phyloP scores from a whole-genome alignment of 805 yeast genomes.

The Saturnispora kantuleensis region DNA sequence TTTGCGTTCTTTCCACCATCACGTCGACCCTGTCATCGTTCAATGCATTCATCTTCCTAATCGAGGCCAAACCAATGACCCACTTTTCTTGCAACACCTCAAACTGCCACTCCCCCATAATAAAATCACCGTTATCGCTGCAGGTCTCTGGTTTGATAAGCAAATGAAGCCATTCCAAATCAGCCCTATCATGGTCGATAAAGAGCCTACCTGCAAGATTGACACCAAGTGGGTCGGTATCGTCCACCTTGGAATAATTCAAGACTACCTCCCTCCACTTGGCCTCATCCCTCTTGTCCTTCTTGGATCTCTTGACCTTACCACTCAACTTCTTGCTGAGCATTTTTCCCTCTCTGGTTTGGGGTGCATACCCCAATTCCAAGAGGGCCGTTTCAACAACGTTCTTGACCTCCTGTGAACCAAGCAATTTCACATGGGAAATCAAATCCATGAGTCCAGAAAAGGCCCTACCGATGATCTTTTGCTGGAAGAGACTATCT shows the following conservation, averaged over 20 bases:
- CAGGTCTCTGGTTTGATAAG: constrained; percentile 5
- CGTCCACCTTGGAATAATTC: constrained; percentile 33
- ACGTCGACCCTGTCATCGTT: not conserved
- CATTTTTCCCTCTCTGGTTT: constrained; percentile 3
- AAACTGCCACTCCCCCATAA: constrained; percentile 10
- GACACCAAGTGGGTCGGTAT: constrained; percentile 53
- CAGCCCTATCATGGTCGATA: constrained; percentile 22
- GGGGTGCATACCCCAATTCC: constrained; percentile 3
- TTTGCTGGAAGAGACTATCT: constrained; percentile 57
- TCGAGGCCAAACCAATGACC: constrained; percentile 10
- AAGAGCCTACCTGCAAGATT: constrained; percentile 23
- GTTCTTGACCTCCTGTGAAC: constrained; percentile 14
- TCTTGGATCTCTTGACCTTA: constrained; percentile 31
- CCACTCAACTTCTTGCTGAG: constrained; percentile 2
- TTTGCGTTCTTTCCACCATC: constrained; percentile 5
- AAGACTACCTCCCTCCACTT: constrained; percentile 48
- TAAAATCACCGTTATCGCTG: constrained; percentile 6
- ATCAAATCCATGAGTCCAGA: constrained; percentile 53
- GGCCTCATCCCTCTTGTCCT: constrained; percentile 46
- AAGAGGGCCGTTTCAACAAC: constrained; percentile 8
- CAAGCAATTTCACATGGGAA: constrained; percentile 29
- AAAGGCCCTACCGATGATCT: constrained; percentile 63
- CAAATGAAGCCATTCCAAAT: constrained; percentile 27
- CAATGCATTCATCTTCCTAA: constrained; percentile 11
- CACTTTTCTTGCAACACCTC: constrained; percentile 11